Evolutionary conservation across 2,329 filamentous ascomycete genomes (phyloP).

Genomic region (Penicillium sp.): DNA sequence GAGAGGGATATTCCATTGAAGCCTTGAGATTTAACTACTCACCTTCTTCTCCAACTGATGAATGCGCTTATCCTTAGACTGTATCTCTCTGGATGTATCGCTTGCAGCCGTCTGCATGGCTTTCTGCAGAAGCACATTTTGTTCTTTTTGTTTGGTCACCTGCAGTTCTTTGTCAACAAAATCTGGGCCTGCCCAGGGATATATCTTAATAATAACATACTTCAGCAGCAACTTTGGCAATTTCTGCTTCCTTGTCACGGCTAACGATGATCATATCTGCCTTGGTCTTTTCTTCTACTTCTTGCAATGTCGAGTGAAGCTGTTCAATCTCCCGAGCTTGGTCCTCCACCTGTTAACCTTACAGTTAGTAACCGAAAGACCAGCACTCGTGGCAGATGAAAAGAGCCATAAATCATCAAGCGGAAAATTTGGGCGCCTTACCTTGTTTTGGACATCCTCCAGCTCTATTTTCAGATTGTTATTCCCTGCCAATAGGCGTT

Average conservation of each 20-base stretch:
- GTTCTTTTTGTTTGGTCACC: slow-evolving; percentile 27
- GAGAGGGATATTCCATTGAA: neutral
- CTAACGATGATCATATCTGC: slow-evolving; percentile 23
- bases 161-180: slow-evolving; percentile 12
- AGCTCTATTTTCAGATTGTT: slow-evolving; percentile 18
- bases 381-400: too few relatives aligned
- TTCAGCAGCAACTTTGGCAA: slow-evolving; percentile 22
- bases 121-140: slow-evolving; percentile 27
- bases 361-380: neutral
- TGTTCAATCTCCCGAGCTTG: slow-evolving; percentile 24
- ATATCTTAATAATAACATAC: slow-evolving; percentile 16
- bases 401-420: neutral
- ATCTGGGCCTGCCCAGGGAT: too few relatives aligned
- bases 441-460: slow-evolving; percentile 25
- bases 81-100: slow-evolving; percentile 30
- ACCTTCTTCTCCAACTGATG: slow-evolving; percentile 38
- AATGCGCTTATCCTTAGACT: slow-evolving; percentile 34
- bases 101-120: slow-evolving; percentile 28
- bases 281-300: slow-evolving; percentile 22
- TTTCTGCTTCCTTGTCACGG: slow-evolving; percentile 23
- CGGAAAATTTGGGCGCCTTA: slow-evolving; percentile 7
- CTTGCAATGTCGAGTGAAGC: slow-evolving; percentile 23
- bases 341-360: slow-evolving; percentile 26
- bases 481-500: slow-evolving; percentile 24
- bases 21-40: neutral